A percentile compares a stretch with the other conserved stretches of the same genome.
Conservation (phyloP, 1,284 basidiomycete genomes). For the Cryptococcus sp. region DNA sequence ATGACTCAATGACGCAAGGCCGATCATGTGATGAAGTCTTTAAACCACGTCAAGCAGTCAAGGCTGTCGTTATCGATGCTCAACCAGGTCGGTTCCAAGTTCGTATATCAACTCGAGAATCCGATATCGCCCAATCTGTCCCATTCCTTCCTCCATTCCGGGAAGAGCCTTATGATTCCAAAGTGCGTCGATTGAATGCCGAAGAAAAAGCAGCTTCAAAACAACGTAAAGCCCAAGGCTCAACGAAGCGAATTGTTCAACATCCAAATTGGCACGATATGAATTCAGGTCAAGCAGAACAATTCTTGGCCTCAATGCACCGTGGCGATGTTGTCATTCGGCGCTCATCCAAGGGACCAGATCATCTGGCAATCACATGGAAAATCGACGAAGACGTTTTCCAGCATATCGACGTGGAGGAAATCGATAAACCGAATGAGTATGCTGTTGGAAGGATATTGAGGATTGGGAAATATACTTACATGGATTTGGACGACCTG, state of each 20-base stretch:
- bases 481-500: conserved; percentile 93
- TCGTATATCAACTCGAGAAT: conserved; percentile 68
- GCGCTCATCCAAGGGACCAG: conserved; percentile 87
- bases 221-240: conserved; percentile 73
- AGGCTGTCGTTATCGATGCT: conserved; percentile 72
- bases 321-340: conserved; percentile 93
- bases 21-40: conserved; percentile 51
- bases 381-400: conserved; percentile 96
- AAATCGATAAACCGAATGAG: conserved; percentile 66
- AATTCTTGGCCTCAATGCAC: conserved; percentile 82
- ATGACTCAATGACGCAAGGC: conserved; percentile 45
- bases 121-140: conserved; percentile 56
- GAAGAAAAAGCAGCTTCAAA: conserved; percentile 73
- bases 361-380: conserved; percentile 98
- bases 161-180: conserved; percentile 37
- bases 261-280: conserved; percentile 99
- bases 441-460: conserved; percentile 67
- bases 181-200: conserved; percentile 55
- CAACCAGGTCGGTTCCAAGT: conserved; percentile 65
- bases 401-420: conserved; percentile 95
- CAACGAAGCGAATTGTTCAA: conserved; percentile 82
- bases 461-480: conserved; percentile 69
- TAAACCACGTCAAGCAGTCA: conserved; percentile 71
- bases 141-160: conserved; percentile 39
- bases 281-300: conserved; percentile 85